A percentile compares a stretch with the other conserved stretches of the same genome.
phyloP scores from a whole-genome alignment of 2,329 filamentous ascomycete species.

The Fusarium circinatum region DNA sequence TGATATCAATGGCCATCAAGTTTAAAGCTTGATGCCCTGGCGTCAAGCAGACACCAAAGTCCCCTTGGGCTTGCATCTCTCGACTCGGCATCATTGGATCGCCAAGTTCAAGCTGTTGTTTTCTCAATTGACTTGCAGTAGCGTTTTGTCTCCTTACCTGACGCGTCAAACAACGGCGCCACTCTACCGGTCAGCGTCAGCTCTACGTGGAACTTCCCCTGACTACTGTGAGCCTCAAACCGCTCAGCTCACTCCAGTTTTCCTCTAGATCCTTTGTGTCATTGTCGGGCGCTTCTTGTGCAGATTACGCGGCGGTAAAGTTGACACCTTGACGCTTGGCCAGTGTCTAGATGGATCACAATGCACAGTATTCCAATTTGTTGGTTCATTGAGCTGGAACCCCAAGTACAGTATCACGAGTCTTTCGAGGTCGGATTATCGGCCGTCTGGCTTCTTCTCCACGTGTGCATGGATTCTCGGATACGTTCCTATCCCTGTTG shows the following conservation, averaged over 20 bases:
- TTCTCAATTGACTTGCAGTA: conserved; percentile 17
- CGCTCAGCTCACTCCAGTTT: conserved; percentile 30
- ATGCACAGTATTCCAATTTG: neutral
- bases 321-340: neutral
- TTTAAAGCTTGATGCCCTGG: conserved; percentile 16
- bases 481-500: neutral
- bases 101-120: neutral
- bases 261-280: neutral
- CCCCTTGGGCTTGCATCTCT: conserved; percentile 13
- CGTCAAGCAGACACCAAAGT: neutral
- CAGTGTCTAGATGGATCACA: neutral
- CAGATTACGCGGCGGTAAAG: neutral
- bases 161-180: conserved; percentile 29
- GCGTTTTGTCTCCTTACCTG: conserved; percentile 3
- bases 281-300: neutral
- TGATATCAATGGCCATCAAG: neutral
- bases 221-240: conserved; percentile 28
- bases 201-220: conserved; percentile 14
- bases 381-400: neutral
- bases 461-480: neutral
- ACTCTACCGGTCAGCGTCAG: neutral
- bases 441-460: conserved; percentile 1
- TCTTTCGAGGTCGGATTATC: neutral
- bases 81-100: conserved; percentile 13
- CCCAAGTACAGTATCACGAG: neutral